Evolutionary conservation across 2,329 filamentous ascomycete species (phyloP), one percentile per base, ranked within the genome.

Genomic region (Penicillium fuscoglaucum): DNA sequence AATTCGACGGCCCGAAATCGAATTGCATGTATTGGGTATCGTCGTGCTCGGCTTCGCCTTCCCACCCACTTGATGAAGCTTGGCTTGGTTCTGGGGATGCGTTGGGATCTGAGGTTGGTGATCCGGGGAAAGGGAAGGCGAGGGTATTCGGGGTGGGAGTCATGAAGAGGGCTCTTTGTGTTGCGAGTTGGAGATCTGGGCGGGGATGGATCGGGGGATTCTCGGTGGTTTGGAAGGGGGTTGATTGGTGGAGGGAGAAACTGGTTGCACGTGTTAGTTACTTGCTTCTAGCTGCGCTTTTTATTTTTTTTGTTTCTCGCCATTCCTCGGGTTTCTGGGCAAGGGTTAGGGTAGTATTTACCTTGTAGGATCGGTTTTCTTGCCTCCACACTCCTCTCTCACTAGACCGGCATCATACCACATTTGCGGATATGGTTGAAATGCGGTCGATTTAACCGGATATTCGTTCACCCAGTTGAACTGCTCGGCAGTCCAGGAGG

Each of bases 41-140:
- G 6, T 64, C 67, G 43, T 59, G 52, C 4, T 70, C 69, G 51
- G 53, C 55, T 17, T 70, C 70, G 1, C 51, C 51, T 24, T 69
- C 68, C 60, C 67, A 67, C 4, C 55, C 59, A 24, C 56, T 61
- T 15, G 61, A 64, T 6, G 66, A 64, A 9, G 56, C 52, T 15
- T 65, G 57, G 47, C 61, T 65, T 24, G 61, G 63, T 21, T 61
- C 62, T 2, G 70, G 68, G 6, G 69, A 70, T 8, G 58, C 59
- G 55, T 61, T 63, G 6, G 61, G 55, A 43, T 71, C 68, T 15
- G 62, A 66, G 17, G 47, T 39, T 1, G 65, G 65, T 3, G 64
- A 62, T 8, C 44, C 52, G 6, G 66, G 46, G 19, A 65, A 59
- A 6, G 57, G 48, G 24, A 57, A 51, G 24, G 56, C 40, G 21